A percentile compares a stretch with the other conserved stretches of the same genome.
These are phyloP conservation scores for Apiotrichum brassicae DNA, from an alignment of 1,284 basidiomycete species.

Conservation along the genomic window DNA sequence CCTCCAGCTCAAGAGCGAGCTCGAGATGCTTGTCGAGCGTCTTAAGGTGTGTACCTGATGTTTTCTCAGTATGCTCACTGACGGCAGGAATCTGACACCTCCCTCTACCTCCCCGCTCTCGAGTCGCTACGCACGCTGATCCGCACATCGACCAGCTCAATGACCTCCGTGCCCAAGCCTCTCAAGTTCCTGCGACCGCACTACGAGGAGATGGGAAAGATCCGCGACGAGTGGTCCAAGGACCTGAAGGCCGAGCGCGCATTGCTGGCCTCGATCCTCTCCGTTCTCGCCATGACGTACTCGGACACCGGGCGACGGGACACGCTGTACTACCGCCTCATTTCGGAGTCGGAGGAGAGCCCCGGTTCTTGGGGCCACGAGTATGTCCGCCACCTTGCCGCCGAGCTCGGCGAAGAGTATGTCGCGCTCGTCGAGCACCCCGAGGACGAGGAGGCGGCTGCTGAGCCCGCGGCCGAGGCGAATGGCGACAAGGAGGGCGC, in stretches of 20 bases:
- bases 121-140: slow-evolving; percentile 92
- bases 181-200: slow-evolving; percentile 96
- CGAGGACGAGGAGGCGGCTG: slow-evolving; percentile 44
- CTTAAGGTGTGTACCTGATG: slow-evolving; percentile 60
- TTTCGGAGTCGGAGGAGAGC: slow-evolving; percentile 73
- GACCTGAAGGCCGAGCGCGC: slow-evolving; percentile 69
- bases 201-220: slow-evolving; percentile 76
- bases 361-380: slow-evolving; percentile 98
- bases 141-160: slow-evolving; percentile 92
- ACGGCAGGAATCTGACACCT: slow-evolving; percentile 73
- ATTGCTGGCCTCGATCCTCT: slow-evolving; percentile 95
- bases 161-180: slow-evolving; percentile 99
- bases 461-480: slow-evolving; percentile 9
- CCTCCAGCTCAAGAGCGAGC: slow-evolving; percentile 83
- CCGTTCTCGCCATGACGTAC: slow-evolving; percentile 99
- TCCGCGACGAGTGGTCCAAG: slow-evolving; percentile 70
- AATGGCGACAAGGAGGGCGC: slow-evolving; percentile 8
- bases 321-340: slow-evolving; percentile 83
- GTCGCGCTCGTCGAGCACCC: slow-evolving; percentile 34
- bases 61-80: too few species aligned
- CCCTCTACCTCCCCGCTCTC: slow-evolving; percentile 80
- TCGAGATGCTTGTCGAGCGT: slow-evolving; percentile 96
- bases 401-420: slow-evolving; percentile 95
- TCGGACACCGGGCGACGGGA: slow-evolving; percentile 93
- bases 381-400: slow-evolving; percentile 93